These are phyloP conservation scores for Arthroderma sp. DNA, from an alignment of 2,329 filamentous ascomycete species.

Conservation along the genomic window DNA sequence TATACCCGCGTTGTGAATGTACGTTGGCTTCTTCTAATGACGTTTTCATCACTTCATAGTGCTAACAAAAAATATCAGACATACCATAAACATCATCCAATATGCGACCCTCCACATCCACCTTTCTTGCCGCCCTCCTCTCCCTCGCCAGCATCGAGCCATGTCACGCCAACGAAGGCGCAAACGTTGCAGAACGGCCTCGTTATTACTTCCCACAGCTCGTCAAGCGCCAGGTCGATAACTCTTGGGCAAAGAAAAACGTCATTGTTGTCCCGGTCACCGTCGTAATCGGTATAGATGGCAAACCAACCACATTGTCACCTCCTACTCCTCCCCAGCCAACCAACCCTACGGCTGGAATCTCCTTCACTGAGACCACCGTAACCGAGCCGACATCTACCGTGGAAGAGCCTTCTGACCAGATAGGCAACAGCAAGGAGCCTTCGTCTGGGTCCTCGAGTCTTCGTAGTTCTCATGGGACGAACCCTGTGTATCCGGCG, in stretches of 20 bases:
- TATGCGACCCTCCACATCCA: slow-evolving; percentile 20
- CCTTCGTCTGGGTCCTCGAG: no score
- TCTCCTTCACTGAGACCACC: background rate
- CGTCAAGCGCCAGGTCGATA: slow-evolving; percentile 14
- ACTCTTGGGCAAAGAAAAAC: slow-evolving; percentile 4
- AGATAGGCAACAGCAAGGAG: no score
- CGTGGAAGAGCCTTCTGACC: background rate
- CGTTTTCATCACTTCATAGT: no score
- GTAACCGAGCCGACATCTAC: background rate
- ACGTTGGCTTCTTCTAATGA: slow-evolving; percentile 1
- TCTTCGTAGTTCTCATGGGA: no score
- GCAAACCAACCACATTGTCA: slow-evolving; percentile 4
- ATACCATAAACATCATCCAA: background rate
- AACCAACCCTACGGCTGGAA: background rate
- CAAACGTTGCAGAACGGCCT: slow-evolving; percentile 19
- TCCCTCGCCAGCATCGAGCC: slow-evolving; percentile 22
- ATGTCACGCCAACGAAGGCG: slow-evolving; percentile 18
- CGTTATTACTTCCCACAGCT: slow-evolving; percentile 23
- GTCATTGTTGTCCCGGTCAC: slow-evolving; percentile 10
- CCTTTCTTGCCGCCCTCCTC: slow-evolving; percentile 21
- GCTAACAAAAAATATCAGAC: no score
- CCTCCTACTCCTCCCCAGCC: background rate
- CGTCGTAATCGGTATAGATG: slow-evolving; percentile 5
- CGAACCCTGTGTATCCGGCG: no score
- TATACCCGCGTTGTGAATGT: background rate